Evolutionary conservation across 106 monocot species (phyloP).

Genomic region (Acorus gramineus): DNA sequence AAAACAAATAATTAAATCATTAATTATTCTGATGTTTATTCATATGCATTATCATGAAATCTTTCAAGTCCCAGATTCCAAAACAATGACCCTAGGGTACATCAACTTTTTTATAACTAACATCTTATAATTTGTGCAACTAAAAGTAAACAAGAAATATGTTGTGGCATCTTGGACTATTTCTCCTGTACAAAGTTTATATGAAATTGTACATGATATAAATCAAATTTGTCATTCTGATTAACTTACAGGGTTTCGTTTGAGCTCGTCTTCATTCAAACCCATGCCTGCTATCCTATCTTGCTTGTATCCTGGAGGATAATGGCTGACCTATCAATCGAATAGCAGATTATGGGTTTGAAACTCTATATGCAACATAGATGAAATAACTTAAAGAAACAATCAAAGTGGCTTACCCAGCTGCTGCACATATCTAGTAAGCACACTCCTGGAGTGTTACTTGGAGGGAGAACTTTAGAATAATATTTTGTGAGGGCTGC

Average conservation of each 20-base stretch:
- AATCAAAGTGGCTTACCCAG: conserved; percentile 47
- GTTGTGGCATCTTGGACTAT: too few relatives aligned
- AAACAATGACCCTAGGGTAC: too few relatives aligned
- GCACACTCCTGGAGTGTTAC: conserved; percentile 60
- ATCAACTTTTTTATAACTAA: too few relatives aligned
- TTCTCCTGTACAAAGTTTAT: too few relatives aligned
- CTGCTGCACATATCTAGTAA: conserved; percentile 88
- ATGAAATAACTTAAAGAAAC: not conserved
- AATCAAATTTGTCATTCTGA: too few relatives aligned
- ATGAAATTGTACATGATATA: too few relatives aligned
- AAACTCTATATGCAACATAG: not conserved
- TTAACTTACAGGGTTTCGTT: conserved; percentile 48
- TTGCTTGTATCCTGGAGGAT: conserved; percentile 74
- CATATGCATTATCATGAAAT: too few relatives aligned
- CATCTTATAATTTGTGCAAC: too few relatives aligned
- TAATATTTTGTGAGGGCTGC: conserved; percentile 81
- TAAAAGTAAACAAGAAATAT: too few relatives aligned
- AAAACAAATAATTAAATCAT: too few relatives aligned
- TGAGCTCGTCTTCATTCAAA: conserved; percentile 89
- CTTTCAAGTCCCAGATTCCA: too few relatives aligned
- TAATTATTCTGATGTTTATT: too few relatives aligned
- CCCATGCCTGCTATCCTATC: conserved; percentile 91
- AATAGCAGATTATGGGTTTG: not conserved
- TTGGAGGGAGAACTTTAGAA: conserved; percentile 64
- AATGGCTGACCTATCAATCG: conserved; percentile 65